Conservation (phyloP, 2,329 filamentous ascomycete genomes). For the Fusarium foetens region DNA sequence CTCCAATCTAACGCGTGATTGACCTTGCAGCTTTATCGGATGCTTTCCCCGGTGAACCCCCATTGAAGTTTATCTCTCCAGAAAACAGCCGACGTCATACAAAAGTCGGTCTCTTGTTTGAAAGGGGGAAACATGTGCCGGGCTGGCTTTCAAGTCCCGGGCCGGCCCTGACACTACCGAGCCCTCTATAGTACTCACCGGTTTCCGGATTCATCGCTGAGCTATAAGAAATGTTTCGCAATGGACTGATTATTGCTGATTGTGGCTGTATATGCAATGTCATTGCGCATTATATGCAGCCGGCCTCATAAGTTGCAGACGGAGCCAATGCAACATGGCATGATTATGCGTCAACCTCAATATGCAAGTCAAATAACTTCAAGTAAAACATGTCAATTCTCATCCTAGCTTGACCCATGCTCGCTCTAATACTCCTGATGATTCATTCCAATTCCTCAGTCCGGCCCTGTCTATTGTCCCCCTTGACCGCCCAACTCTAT, state of each 20-base stretch:
- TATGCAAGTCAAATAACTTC: neutral
- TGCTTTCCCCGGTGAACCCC: conserved; percentile 1
- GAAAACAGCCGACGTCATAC: conserved; percentile 13
- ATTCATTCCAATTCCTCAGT: conserved; percentile 17
- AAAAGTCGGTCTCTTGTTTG: neutral
- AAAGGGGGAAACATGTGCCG: neutral
- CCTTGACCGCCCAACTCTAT: conserved; percentile 6
- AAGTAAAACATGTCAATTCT: conserved; percentile 10
- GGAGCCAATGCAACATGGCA: neutral
- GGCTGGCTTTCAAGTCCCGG: neutral
- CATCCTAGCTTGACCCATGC: conserved; percentile 28
- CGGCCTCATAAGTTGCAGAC: neutral
- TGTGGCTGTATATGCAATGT: neutral
- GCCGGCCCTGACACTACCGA: conserved; percentile 9
- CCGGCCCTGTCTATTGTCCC: conserved; percentile 29
- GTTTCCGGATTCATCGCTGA: neutral
- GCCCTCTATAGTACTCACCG: neutral
- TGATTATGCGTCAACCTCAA: conserved; percentile 6
- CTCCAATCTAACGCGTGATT: neutral
- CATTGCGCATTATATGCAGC: conserved; percentile 3
- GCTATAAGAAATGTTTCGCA: neutral
- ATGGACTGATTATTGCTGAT: conserved; percentile 4
- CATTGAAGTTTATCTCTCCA: neutral
- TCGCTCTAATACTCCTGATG: conserved; percentile 39
- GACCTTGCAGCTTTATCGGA: conserved; percentile 3